phyloP scores from a whole-genome alignment of 768 basidiomycete species.

The Amanita jacksonii region DNA sequence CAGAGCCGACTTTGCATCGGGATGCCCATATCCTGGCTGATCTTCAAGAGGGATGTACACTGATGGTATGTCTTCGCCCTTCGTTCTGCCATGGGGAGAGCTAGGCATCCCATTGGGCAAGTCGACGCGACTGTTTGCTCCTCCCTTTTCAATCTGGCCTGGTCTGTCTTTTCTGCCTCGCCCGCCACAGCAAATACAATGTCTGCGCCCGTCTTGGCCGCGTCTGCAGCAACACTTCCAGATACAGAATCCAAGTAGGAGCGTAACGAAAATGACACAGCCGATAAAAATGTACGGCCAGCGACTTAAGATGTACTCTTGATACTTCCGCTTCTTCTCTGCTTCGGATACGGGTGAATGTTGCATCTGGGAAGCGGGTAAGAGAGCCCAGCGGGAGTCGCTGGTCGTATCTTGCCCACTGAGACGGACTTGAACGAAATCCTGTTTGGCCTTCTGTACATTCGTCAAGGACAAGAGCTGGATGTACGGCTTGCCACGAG shows the following conservation, averaged over 20 bases:
- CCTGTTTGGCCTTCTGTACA: constrained; percentile 40
- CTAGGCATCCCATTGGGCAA: background rate
- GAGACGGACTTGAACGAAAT: constrained; percentile 57
- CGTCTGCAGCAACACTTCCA: constrained; percentile 52
- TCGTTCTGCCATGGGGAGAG: background rate
- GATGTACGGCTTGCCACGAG: constrained; percentile 50
- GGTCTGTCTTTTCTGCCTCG: background rate
- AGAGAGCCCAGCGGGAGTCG: constrained; percentile 45
- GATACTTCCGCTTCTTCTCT: constrained; percentile 59
- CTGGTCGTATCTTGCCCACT: constrained; percentile 48
- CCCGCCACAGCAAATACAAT: constrained; percentile 9
- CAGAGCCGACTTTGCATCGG: background rate
- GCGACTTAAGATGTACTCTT: constrained; percentile 54
- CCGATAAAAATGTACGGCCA: constrained; percentile 69
- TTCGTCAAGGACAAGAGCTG: constrained; percentile 60
- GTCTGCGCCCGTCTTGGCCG: constrained; percentile 12
- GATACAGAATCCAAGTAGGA: constrained; percentile 38
- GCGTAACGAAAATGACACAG: constrained; percentile 39
- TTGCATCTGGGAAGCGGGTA: constrained; percentile 48
- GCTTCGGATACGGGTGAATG: constrained; percentile 53
- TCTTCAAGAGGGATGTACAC: constrained; percentile 5
- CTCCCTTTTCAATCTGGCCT: constrained; percentile 16
- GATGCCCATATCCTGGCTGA: background rate
- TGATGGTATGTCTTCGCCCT: background rate
- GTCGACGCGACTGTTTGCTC: constrained; percentile 12